phyloP scores from a whole-genome alignment of 495 filamentous ascomycete genomes.

The Neurospora tetraspora region DNA sequence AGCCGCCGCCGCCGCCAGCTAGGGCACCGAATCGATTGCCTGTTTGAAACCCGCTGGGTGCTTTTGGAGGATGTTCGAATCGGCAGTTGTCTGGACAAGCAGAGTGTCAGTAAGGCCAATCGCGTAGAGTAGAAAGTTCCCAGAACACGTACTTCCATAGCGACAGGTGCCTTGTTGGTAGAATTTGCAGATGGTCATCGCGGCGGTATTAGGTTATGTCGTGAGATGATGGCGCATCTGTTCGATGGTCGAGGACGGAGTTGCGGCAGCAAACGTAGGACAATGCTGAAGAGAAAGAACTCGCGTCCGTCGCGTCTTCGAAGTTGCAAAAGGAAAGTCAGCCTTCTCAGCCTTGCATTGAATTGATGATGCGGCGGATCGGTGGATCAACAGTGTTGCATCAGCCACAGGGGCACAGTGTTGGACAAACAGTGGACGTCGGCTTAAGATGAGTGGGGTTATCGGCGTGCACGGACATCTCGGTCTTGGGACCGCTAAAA shows the following conservation, averaged over 20 bases:
- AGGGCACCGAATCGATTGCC: slow-evolving; percentile 29
- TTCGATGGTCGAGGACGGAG: not conserved
- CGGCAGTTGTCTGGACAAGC: slow-evolving; percentile 27
- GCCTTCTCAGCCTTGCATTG: not conserved
- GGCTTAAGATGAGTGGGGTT: not conserved
- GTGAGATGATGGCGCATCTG: not conserved
- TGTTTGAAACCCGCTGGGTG: slow-evolving; percentile 7
- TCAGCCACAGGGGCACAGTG: not conserved
- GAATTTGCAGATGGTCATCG: slow-evolving; percentile 59
- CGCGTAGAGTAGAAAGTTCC: not conserved
- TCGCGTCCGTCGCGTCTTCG: not conserved
- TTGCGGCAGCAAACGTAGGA: not conserved
- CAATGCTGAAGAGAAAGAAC: not conserved
- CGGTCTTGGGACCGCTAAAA: not conserved
- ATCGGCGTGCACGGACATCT: not conserved
- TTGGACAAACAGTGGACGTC: not conserved
- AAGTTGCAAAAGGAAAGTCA: not conserved
- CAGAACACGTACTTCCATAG: slow-evolving; percentile 45
- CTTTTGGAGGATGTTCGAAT: slow-evolving; percentile 33
- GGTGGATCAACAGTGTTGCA: not conserved
- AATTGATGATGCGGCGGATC: not conserved
- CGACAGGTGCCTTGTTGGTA: slow-evolving; percentile 66
- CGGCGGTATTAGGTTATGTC: not conserved
- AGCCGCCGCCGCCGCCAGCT: slow-evolving; percentile 1
- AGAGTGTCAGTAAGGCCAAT: not conserved